A percentile compares a stretch with the other conserved stretches of the same genome.
Conservation (phyloP, 2,329 filamentous ascomycete genomes). For the Colletotrichum theobromicola region DNA sequence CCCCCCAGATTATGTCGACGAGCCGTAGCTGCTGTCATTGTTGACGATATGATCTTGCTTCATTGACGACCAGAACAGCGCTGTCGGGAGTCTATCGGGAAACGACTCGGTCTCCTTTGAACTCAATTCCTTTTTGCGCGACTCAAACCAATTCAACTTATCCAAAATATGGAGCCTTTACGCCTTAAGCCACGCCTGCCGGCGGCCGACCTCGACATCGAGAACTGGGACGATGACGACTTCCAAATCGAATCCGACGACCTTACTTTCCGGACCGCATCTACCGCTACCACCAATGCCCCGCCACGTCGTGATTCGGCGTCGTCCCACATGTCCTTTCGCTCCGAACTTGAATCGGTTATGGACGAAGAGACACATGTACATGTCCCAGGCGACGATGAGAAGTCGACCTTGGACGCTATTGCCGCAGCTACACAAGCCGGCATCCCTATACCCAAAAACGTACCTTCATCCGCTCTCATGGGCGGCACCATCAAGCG, state of each 20-base stretch:
- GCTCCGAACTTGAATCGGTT: conserved; percentile 80
- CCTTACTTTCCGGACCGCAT: conserved; percentile 62
- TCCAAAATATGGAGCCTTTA: conserved; percentile 56
- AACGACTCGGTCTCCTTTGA: background rate
- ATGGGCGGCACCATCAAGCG: conserved; percentile 93
- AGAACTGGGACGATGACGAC: conserved; percentile 82
- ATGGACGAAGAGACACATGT: conserved; percentile 87
- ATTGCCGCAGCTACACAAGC: conserved; percentile 87
- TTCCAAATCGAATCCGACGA: conserved; percentile 74
- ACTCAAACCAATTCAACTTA: background rate
- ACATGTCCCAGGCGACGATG: conserved; percentile 83
- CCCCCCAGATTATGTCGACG: conserved; percentile 23
- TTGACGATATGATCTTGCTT: conserved; percentile 27
- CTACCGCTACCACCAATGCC: conserved; percentile 46
- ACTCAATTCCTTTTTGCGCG: conserved; percentile 10
- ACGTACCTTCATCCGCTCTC: conserved; percentile 86
- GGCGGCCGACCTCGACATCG: conserved; percentile 63
- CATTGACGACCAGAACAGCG: conserved; percentile 21
- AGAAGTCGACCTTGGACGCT: conserved; percentile 81
- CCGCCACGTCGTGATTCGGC: conserved; percentile 73
- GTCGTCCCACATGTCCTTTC: conserved; percentile 82
- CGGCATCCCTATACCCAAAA: conserved; percentile 88
- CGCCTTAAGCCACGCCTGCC: conserved; percentile 58
- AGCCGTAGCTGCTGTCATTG: conserved; percentile 14
- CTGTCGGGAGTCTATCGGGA: conserved; percentile 13